Conservation (phyloP, 805 yeast species). For the Cyberlindnera amylophila region DNA sequence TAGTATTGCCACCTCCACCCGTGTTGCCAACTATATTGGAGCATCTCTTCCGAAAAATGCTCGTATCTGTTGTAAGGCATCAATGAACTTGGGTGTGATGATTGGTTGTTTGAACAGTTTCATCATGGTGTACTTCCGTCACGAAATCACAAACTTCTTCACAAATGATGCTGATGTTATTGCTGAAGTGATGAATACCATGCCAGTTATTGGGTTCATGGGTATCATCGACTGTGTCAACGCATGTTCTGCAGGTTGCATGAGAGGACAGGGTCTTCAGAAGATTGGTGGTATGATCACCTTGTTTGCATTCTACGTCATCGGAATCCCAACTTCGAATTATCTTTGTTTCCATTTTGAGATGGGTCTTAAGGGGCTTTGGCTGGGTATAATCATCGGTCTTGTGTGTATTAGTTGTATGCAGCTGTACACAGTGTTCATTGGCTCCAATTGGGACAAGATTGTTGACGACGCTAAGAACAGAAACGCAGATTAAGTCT, state of each 20-base stretch:
- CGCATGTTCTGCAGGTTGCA: conserved; percentile 72
- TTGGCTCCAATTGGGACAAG: conserved; percentile 49
- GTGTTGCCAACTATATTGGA: conserved; percentile 71
- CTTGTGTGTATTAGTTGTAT: conserved; percentile 45
- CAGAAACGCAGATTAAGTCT: conserved; percentile 25
- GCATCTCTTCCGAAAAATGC: conserved; percentile 47
- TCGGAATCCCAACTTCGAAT: conserved; percentile 69
- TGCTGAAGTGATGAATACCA: conserved; percentile 43
- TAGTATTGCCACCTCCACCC: conserved; percentile 65
- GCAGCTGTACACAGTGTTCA: conserved; percentile 44
- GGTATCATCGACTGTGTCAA: conserved; percentile 71
- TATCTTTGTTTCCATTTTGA: conserved; percentile 49
- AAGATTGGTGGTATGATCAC: conserved; percentile 70
- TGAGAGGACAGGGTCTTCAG: conserved; percentile 86
- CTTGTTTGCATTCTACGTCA: conserved; percentile 60
- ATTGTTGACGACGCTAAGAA: conserved; percentile 43
- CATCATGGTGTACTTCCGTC: conserved; percentile 45
- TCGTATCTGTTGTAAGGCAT: conserved; percentile 40
- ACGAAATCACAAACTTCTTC: conserved; percentile 52
- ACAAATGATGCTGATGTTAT: conserved; percentile 60
- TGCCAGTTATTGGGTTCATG: conserved; percentile 62
- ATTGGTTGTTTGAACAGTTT: conserved; percentile 50
- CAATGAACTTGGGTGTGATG: conserved; percentile 37
- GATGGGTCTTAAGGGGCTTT: conserved; percentile 58
- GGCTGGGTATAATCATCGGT: conserved; percentile 72